These are phyloP conservation scores for Spathaspora sp. DNA, from an alignment of 805 yeast species.

Conservation along the genomic window DNA sequence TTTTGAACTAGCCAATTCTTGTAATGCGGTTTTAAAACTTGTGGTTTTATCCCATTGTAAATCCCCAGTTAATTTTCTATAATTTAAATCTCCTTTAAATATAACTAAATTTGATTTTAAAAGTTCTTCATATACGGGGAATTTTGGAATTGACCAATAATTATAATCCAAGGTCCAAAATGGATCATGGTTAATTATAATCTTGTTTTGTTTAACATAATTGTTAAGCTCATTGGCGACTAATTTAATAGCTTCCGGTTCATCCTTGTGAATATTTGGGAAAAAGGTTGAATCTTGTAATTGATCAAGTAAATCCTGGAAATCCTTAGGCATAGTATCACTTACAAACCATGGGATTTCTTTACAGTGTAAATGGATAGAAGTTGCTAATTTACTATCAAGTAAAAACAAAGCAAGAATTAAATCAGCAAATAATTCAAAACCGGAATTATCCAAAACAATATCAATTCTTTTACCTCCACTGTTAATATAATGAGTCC, in stretches of 20 bases:
- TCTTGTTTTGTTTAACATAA: conserved; percentile 17
- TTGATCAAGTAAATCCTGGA: conserved; percentile 53
- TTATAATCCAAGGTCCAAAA: conserved; percentile 86
- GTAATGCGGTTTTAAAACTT: conserved; percentile 67
- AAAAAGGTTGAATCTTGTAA: conserved; percentile 51
- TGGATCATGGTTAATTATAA: conserved; percentile 44
- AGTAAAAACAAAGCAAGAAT: conserved; percentile 37
- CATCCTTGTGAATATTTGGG: conserved; percentile 29
- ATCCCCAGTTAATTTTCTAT: conserved; percentile 91
- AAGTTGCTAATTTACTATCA: conserved; percentile 61
- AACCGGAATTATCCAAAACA: conserved; percentile 91
- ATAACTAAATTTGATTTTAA: conserved; percentile 65
- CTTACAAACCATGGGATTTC: conserved; percentile 96
- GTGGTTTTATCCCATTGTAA: conserved; percentile 83
- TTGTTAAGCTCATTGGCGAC: conserved; percentile 18
- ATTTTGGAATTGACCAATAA: conserved; percentile 72
- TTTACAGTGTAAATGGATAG: conserved; percentile 81
- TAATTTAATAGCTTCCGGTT: conserved; percentile 17
- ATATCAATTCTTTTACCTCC: conserved; percentile 61
- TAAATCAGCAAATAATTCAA: conserved; percentile 65
- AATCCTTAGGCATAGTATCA: conserved; percentile 87
- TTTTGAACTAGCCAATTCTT: conserved; percentile 51
- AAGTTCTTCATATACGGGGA: conserved; percentile 61
- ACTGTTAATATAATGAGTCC: conserved; percentile 43
- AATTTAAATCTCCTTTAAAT: conserved; percentile 94